Evolutionary conservation across 2,329 filamentous ascomycete species (phyloP).

Genomic region (Trichoderma koningiopsis): DNA sequence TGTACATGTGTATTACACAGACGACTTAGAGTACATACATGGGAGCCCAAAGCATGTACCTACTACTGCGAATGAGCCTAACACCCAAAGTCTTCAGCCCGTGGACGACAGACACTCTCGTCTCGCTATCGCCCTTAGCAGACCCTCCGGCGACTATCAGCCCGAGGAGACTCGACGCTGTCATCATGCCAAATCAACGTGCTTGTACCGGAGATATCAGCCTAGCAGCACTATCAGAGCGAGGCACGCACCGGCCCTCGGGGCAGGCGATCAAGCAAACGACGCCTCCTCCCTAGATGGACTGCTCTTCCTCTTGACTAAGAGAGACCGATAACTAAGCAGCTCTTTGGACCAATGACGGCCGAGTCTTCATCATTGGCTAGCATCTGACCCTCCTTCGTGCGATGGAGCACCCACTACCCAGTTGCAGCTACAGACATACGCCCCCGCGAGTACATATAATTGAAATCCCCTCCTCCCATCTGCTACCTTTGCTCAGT

Average conservation of each 20-base stretch:
- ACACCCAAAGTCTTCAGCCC: not conserved
- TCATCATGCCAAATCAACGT: not conserved
- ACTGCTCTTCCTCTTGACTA: not conserved
- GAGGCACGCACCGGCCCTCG: not conserved
- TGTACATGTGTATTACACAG: conserved; percentile 21
- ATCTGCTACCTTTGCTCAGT: conserved; percentile 29
- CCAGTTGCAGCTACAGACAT: conserved; percentile 19
- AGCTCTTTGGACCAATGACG: not conserved
- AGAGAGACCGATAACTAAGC: not conserved
- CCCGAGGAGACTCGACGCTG: not conserved
- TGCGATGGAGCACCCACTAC: not conserved
- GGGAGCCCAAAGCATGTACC: conserved; percentile 16
- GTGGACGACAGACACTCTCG: conserved; percentile 4
- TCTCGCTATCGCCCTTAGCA: not conserved
- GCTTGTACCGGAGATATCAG: conserved; percentile 4
- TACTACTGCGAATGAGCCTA: conserved; percentile 11
- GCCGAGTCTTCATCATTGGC: not conserved
- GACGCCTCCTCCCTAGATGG: not conserved
- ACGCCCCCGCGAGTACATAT: conserved; percentile 33
- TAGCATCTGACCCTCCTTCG: not conserved
- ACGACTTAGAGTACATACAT: conserved; percentile 21
- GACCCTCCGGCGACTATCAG: not conserved
- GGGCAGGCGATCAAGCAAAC: not conserved
- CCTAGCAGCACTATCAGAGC: not conserved
- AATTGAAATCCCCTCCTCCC: conserved; percentile 35